These are phyloP conservation scores for Combretum micranthum DNA, from an alignment of 345 rosid species.

Conservation along the genomic window DNA sequence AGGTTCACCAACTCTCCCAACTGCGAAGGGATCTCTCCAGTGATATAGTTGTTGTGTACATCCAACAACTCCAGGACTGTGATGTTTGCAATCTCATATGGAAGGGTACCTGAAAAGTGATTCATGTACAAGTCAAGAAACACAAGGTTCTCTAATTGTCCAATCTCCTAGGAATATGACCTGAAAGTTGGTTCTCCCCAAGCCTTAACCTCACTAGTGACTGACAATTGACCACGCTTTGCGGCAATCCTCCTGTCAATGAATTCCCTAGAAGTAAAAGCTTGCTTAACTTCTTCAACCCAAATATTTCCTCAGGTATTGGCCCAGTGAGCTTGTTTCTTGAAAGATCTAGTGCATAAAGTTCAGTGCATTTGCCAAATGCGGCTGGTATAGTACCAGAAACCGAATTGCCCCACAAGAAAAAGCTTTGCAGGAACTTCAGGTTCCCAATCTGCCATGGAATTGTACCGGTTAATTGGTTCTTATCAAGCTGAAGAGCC, in stretches of 20 bases:
- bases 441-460: slow-evolving; percentile 70
- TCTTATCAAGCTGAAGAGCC: slow-evolving; percentile 89
- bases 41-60: slow-evolving; percentile 74
- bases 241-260: slow-evolving; percentile 56
- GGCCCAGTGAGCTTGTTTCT: slow-evolving; percentile 80
- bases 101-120: slow-evolving; percentile 73
- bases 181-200: slow-evolving; percentile 89
- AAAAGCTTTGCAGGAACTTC: slow-evolving; percentile 74
- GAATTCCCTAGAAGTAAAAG: slow-evolving; percentile 93
- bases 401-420: slow-evolving; percentile 84
- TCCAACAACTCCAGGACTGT: slow-evolving; percentile 84
- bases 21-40: slow-evolving; percentile 71
- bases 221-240: slow-evolving; percentile 59
- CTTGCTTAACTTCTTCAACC: slow-evolving; percentile 82
- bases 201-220: slow-evolving; percentile 84
- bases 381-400: slow-evolving; percentile 81
- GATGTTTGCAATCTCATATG: slow-evolving; percentile 64
- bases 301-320: slow-evolving; percentile 79
- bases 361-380: slow-evolving; percentile 78
- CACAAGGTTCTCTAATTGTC: slow-evolving; percentile 80
- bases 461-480: slow-evolving; percentile 67
- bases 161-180: slow-evolving; percentile 80
- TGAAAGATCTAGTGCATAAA: slow-evolving; percentile 76
- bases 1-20: slow-evolving; percentile 87
- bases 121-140: slow-evolving; percentile 90